Base-by-base conservation (phyloP, 2,329 filamentous ascomycete species). In the Nemania abortiva region DNA sequence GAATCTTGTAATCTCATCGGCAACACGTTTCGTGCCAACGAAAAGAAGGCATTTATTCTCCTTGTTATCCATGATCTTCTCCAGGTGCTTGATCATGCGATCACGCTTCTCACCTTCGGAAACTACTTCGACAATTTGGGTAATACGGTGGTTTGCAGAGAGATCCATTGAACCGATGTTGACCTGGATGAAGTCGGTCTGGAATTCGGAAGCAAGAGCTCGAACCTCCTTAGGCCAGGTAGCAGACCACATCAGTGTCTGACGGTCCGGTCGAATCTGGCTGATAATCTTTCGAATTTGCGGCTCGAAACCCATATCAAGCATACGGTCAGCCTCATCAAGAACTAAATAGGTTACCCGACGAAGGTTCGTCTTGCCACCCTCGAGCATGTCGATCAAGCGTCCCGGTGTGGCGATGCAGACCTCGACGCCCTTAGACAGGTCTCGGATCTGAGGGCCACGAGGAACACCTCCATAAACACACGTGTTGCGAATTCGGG, bases 241-340 rank as follows among this genome's bases (percentile, higher is more conserved):
- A 76, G 96, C 96, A 70, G 96, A 99, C 94, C 95, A 99, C 94
- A 99, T 97, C 87, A 96, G 96, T 72, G 96, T 99, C 83, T 99
- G 96, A 88, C 96, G 92, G 81, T 99, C 96, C 63, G 96, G 96
- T 76, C 96, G 94, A 83, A 98, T 98, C 85, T 99, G 96, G 72
- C 92, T 89, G 76, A 99, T 95, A 74, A 99, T 98, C 87, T 98
- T 98, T 86, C 96, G 94, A 78, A 99, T 98, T 83, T 98, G 96
- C 74, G 96, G 96, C 85, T 99, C 96, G 84, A 99, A 98, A 90
- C 96, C 96, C 96, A 99, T 99, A 85, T 99, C 96, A 81, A 99
- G 88, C 96, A 99, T 99, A 79, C 96, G 95, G 85, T 99, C 96
- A 81, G 96, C 96, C 86, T 99, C 96, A 78, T 99, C 96, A 73